These are phyloP conservation scores for Backusella circina DNA, from an alignment of 192 early-diverging fungal species.

Conservation along the genomic window DNA sequence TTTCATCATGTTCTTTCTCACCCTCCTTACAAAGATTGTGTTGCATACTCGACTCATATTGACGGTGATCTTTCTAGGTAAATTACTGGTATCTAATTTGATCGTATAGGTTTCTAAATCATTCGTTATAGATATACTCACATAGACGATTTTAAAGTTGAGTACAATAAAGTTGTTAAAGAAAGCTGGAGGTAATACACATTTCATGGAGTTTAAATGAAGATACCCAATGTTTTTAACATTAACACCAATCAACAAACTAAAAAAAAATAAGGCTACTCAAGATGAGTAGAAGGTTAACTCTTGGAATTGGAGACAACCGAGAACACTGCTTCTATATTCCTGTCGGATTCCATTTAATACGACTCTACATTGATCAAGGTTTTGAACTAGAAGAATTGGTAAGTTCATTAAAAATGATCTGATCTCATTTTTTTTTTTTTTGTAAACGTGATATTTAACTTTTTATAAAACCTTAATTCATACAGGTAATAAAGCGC, in stretches of 20 bases:
- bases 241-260: neutral
- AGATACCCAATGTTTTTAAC: too few species aligned
- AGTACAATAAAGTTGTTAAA: constrained; percentile 69
- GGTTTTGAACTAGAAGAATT: constrained; percentile 92
- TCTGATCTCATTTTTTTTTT: neutral
- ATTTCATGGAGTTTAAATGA: neutral
- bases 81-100: neutral
- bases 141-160: constrained; percentile 64
- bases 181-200: constrained; percentile 62
- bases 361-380: constrained; percentile 72
- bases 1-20: constrained; percentile 91
- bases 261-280: constrained; percentile 51
- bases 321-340: constrained; percentile 87
- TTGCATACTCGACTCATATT: constrained; percentile 80
- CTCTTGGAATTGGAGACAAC: constrained; percentile 93
- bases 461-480: neutral
- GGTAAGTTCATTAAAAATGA: neutral
- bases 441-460: neutral
- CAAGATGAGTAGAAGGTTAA: constrained; percentile 67
- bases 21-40: constrained; percentile 94
- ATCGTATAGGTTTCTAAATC: neutral
- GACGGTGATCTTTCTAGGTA: constrained; percentile 78
- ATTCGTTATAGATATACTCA: constrained; percentile 60
- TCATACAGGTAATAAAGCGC: constrained; percentile 69
- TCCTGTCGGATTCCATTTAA: constrained; percentile 80